Percentiles rank a stretch among this genome's conserved stretches.
phyloP scores from a whole-genome alignment of 257 asterid genomes.

The Forsythia viridissima region DNA sequence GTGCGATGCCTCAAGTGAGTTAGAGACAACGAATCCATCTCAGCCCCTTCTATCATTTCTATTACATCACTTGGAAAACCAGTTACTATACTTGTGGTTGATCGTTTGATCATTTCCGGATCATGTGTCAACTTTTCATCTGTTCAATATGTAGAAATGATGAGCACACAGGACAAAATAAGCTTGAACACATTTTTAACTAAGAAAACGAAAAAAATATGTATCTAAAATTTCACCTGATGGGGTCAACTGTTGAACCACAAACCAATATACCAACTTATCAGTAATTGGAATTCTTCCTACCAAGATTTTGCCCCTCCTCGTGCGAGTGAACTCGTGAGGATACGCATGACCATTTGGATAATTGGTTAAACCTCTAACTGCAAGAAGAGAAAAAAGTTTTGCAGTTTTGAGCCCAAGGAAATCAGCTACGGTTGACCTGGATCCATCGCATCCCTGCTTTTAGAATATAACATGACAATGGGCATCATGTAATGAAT shows the following conservation, averaged over 20 bases:
- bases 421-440: conserved; percentile 33
- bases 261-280: not conserved
- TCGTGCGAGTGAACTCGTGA: conserved; percentile 25
- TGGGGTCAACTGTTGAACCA: conserved; percentile 11
- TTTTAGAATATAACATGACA: not conserved
- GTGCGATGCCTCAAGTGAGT: conserved; percentile 36
- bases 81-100: conserved; percentile 9
- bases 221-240: conserved; percentile 17
- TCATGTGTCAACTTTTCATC: conserved; percentile 31
- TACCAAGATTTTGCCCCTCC: conserved; percentile 16
- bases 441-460: conserved; percentile 36
- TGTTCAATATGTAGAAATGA: not conserved
- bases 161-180: too few species aligned
- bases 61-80: conserved; percentile 29
- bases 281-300: conserved; percentile 2
- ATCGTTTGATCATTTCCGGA: conserved; percentile 27
- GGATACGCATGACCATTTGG: conserved; percentile 30
- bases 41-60: conserved; percentile 31
- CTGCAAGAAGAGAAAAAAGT: conserved; percentile 13
- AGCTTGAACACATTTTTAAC: not conserved
- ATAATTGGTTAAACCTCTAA: conserved; percentile 39
- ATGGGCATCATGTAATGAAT: not conserved
- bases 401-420: conserved; percentile 35
- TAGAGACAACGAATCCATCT: conserved; percentile 30
- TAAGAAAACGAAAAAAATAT: not conserved